phyloP scores from a whole-genome alignment of 768 basidiomycete species.

The Boletus rubropictus region DNA sequence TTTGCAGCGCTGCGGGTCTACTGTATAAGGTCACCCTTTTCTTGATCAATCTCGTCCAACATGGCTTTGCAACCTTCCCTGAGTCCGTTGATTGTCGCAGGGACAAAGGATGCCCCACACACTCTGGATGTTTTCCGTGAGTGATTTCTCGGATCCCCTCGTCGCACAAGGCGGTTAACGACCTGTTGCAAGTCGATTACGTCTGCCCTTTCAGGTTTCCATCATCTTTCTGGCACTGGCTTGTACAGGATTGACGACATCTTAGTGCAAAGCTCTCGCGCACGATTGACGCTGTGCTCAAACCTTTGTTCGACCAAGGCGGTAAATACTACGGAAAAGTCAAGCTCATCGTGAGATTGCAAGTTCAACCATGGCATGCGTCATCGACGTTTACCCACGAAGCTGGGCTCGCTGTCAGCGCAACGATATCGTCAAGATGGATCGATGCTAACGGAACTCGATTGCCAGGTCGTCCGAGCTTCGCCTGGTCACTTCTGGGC shows the following conservation, averaged over 20 bases:
- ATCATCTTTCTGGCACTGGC: neutral
- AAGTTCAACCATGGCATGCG: constrained; percentile 78
- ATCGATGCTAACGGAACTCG: neutral
- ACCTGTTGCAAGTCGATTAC: constrained; percentile 59
- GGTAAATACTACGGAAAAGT: constrained; percentile 69
- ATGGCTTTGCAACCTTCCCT: constrained; percentile 83
- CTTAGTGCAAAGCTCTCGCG: constrained; percentile 55
- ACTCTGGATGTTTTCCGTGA: constrained; percentile 75
- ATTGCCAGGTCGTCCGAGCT: constrained; percentile 53
- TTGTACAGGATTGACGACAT: neutral
- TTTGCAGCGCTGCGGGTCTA: too few species aligned
- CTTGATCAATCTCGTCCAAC: neutral
- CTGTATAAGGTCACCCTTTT: too few species aligned
- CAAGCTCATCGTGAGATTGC: constrained; percentile 63
- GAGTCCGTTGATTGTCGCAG: constrained; percentile 56
- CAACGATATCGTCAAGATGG: neutral
- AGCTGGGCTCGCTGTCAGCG: constrained; percentile 68
- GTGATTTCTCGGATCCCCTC: constrained; percentile 18
- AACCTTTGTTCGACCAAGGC: constrained; percentile 49
- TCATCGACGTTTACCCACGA: constrained; percentile 76
- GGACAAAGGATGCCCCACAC: constrained; percentile 56
- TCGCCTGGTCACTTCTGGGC: constrained; percentile 78
- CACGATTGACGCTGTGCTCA: constrained; percentile 54
- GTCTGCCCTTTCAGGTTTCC: constrained; percentile 76
- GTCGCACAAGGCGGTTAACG: neutral